Evolutionary conservation across 345 rosid genomes (phyloP), one percentile per base, ranked within the genome.

Genomic region (Salix dunnii): DNA sequence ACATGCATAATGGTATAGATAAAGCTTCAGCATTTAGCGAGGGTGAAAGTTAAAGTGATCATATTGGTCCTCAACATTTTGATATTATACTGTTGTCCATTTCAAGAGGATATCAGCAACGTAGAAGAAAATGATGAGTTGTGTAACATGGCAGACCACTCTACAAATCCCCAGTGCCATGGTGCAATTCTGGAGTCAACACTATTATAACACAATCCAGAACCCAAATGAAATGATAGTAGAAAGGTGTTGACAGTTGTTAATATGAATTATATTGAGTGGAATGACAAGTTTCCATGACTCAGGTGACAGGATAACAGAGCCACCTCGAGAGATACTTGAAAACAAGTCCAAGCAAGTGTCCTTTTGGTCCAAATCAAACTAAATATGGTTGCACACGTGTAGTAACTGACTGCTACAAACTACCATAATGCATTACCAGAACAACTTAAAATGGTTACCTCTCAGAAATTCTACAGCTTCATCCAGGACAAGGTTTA

Each of bases 401-500:
- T 55, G 28, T 28, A 55, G 3, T n/a, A 55, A 8, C 9, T 21
- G 11, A n/a, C 1, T 8, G 27, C 35, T 17, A 35, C 69, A 20
- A 68, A 38, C 42, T 36, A 36, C 49, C 71, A 36, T 14, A 35
- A 36, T 18, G 18, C n/a, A 66, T 31, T 66, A 20, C 36, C 21
- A 7, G 42, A 31, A 13, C 12, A 23, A 7, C 27, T 18, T 21
- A 35, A 31, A 20, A 73, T 10, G 27, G 78, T 80, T 90, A 96
- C 98, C 99, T 90, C 98, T 85, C 25, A 92, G 84, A 74, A 82
- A 96, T 74, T 96, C 99, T 0, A 92, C 85, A 6, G 99, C 92
- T 81, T 87, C 98, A 81, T 93, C 98, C 74, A 96, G 86, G 73
- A 96, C 99, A 84, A 96, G 98, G 78, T 96, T 96, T 14, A 96